A percentile compares a stretch with the other conserved stretches of the same genome.
phyloP scores from a whole-genome alignment of 2,329 filamentous ascomycete genomes.

The Nigrospora oryzae region DNA sequence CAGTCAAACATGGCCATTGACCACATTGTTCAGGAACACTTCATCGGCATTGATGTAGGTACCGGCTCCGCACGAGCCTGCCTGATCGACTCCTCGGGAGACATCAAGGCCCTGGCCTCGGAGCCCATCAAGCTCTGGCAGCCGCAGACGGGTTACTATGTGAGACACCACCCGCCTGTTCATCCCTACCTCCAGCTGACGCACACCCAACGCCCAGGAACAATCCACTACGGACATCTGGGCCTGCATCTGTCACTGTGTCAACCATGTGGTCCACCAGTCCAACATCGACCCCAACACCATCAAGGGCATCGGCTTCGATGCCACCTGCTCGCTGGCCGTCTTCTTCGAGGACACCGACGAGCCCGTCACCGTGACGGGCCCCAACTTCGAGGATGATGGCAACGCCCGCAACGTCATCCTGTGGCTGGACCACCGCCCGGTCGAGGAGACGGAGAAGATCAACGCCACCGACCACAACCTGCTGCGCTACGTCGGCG shows the following conservation, averaged over 20 bases:
- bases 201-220: slow-evolving; percentile 43
- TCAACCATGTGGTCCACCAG: slow-evolving; percentile 73
- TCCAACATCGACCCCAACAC: slow-evolving; percentile 67
- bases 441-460: slow-evolving; percentile 80
- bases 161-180: slow-evolving; percentile 25
- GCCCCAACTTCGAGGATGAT: slow-evolving; percentile 72
- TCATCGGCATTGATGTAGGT: slow-evolving; percentile 88
- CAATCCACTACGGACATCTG: slow-evolving; percentile 98
- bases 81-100: slow-evolving; percentile 84
- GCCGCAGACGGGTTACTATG: slow-evolving; percentile 67
- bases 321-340: slow-evolving; percentile 94
- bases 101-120: slow-evolving; percentile 70
- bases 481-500: slow-evolving; percentile 89
- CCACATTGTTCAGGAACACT: slow-evolving; percentile 39
- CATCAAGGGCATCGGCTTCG: slow-evolving; percentile 89
- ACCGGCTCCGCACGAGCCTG: slow-evolving; percentile 93
- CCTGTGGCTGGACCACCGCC: slow-evolving; percentile 93
- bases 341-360: slow-evolving; percentile 87
- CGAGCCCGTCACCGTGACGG: slow-evolving; percentile 84
- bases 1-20: slow-evolving; percentile 13
- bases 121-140: slow-evolving; percentile 77
- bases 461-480: slow-evolving; percentile 93
- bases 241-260: slow-evolving; percentile 85
- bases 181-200: neutral
- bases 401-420: slow-evolving; percentile 90